Base-by-base conservation (phyloP, 2,329 filamentous ascomycete species). In the Phyllosticta capitalensis region DNA sequence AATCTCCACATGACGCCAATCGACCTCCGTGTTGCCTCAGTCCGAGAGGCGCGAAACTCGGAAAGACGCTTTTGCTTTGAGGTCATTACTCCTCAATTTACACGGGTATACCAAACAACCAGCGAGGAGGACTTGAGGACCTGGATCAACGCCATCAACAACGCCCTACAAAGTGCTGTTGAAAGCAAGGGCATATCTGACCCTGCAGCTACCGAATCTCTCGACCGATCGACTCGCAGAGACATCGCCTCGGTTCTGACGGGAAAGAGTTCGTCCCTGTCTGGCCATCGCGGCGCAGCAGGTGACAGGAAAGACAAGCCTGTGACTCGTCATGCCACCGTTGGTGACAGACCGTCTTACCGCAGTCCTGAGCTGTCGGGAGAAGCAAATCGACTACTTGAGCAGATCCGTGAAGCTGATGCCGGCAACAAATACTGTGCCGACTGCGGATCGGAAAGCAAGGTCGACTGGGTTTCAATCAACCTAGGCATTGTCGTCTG, bases 401-500 rank as follows among this genome's bases (percentile, higher is more conserved):
- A 95, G 70, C 85, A 88, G 69, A 83, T 99, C 50, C 87, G 92
- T 55, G 89, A 95, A 61, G 89, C 88, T 55, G 94, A 99, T 68
- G 88, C 95, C 67, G 92, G 90, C 49, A 99, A 99, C 73, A 87
- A 84, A 65, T 89, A 88, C 82, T 99, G 94, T 71, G 94, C 94
- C 17, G 94, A 99, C 72, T 99, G 94, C 69, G 89, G 90, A 10
- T 95, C 91, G 7, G 87, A 88, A 33, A 83, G 86, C 68, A 97
- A 96, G 76, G 92, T 96, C 21, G 94, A 99, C 73, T 99, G 94
- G 94, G 94, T 97, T 26, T 97, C 94, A 0, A 96, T 99, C 75
- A 99, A 99, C 68, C 81, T 99, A 4, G 94, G 90, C 52, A 96
- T 99, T 61, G 87, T 99, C 58, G 82, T 99, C 20, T 99, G 94